phyloP scores from a whole-genome alignment of 1,284 basidiomycete species.

The Chalciporus piperatoides region DNA sequence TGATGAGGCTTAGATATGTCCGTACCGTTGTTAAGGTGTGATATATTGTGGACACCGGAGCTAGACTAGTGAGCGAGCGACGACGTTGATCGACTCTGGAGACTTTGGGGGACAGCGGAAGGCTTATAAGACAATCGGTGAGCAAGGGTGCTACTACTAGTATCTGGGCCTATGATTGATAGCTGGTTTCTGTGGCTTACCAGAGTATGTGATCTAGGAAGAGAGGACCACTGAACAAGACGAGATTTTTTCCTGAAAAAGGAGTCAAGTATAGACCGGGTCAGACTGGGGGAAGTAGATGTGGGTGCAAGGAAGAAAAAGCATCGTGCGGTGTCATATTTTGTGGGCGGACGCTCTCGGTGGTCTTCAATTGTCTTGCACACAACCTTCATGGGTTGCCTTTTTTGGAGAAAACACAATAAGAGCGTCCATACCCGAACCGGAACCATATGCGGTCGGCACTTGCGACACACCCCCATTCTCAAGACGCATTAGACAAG shows the following conservation, averaged over 20 bases:
- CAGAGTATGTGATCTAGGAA: conserved; percentile 1
- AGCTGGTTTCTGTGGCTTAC: not conserved
- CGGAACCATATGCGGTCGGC: not conserved
- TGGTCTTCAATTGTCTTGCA: conserved; percentile 22
- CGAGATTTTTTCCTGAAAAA: not conserved
- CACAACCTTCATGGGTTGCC: conserved; percentile 4
- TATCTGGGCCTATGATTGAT: no score
- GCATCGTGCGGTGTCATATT: conserved; percentile 12
- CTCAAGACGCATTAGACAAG: no score
- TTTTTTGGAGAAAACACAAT: conserved; percentile 24
- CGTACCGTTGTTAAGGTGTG: conserved; percentile 4
- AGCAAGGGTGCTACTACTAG: not conserved
- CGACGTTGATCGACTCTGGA: not conserved
- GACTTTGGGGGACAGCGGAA: not conserved
- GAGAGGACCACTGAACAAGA: not conserved
- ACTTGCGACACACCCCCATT: no score
- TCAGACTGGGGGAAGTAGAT: not conserved
- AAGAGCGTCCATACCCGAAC: conserved; percentile 19
- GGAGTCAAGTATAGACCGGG: not conserved
- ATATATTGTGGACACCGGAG: not conserved
- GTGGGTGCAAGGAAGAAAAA: conserved; percentile 5
- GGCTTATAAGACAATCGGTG: conserved; percentile 4
- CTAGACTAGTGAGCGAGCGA: not conserved
- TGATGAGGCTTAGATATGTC: not conserved
- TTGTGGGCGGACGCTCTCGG: conserved; percentile 6